Conservation (phyloP, 2,329 filamentous ascomycete species). For the Nemania abortiva region DNA sequence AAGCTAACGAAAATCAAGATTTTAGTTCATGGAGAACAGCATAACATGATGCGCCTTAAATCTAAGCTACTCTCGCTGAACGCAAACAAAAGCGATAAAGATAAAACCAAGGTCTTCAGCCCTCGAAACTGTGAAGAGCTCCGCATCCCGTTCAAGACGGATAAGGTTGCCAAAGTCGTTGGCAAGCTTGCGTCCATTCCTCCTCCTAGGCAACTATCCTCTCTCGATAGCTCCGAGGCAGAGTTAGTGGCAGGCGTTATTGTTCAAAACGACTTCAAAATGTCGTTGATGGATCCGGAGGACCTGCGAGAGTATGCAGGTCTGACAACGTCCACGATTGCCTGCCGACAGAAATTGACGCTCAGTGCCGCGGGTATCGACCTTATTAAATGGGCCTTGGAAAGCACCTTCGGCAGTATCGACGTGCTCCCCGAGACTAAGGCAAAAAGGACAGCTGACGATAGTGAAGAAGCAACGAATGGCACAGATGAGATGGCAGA, state of each 20-base stretch:
- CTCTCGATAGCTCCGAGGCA: conserved; percentile 50
- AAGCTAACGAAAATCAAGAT: conserved; percentile 68
- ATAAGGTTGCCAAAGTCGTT: conserved; percentile 96
- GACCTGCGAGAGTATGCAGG: conserved; percentile 96
- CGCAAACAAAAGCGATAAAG: conserved; percentile 79
- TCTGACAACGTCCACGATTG: conserved; percentile 93
- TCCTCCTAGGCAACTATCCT: conserved; percentile 65
- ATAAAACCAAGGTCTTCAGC: conserved; percentile 91
- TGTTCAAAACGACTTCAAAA: conserved; percentile 97
- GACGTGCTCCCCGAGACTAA: conserved; percentile 73
- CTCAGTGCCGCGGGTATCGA: conserved; percentile 90
- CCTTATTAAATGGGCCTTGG: conserved; percentile 91
- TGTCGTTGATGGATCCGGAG: conserved; percentile 96
- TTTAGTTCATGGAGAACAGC: conserved; percentile 94
- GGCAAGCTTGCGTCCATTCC: conserved; percentile 88
- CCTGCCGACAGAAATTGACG: conserved; percentile 90
- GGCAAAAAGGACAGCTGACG: conserved; percentile 56
- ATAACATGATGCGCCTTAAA: conserved; percentile 98
- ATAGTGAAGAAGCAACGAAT: conserved; percentile 49
- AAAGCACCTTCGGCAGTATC: conserved; percentile 92
- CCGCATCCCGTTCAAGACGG: conserved; percentile 92
- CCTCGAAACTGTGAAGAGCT: conserved; percentile 96
- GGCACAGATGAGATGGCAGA: conserved; percentile 60
- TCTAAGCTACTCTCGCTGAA: conserved; percentile 95
- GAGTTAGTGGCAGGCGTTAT: conserved; percentile 87